Evolutionary conservation across 2,329 filamentous ascomycete genomes (phyloP), one percentile per base, ranked within the genome.

Genomic region (Alternaria sp.): DNA sequence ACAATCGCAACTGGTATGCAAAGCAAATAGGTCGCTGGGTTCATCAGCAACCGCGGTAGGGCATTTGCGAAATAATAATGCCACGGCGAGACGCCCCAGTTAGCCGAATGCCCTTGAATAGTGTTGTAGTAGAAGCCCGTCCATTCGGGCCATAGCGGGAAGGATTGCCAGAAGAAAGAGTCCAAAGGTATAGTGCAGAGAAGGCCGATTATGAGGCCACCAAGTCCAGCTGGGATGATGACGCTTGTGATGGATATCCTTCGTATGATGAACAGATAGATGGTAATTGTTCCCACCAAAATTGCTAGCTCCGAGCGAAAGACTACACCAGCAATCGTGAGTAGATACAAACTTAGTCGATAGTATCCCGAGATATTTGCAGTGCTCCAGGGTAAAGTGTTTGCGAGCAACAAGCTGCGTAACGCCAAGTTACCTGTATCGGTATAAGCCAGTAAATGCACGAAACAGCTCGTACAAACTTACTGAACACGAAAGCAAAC

Each of bases 121-220:
- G 92, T 93, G 77, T 99, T 99, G 83, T 90, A 98, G 77, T 91
- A 88, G 80, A 99, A 98, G 2, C 88, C 93, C 67, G 86, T 87
- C 60, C 96, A 86, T 77, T 99, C 95, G 0, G 95, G 93, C 95
- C 95, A 99, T 29, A 96, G 79, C 1, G 81, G 80, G 1, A 85
- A 86, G 7, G 79, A 77, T 72, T 94, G 92, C 95, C 94, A 99
- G 80, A 98, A 96, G 80, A 93, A 94, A 1, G 91, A 94, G 82
- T 99, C 95, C 33, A 97, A 77, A 2, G 87, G 84, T 13, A 97
- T 82, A 0, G 93, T 93, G 34, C 89, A 79, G 11, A 81, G 64
- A 1, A 98, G 83, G 1, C 91, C 89, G 42, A 89, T 79, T n/a
- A 84, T 36, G 14, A 88, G 85, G 24, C 92, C 89, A 5, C 83